Base-by-base conservation (phyloP, 2,329 filamentous ascomycete species). In the Pseudogymnoascus pannorum region DNA sequence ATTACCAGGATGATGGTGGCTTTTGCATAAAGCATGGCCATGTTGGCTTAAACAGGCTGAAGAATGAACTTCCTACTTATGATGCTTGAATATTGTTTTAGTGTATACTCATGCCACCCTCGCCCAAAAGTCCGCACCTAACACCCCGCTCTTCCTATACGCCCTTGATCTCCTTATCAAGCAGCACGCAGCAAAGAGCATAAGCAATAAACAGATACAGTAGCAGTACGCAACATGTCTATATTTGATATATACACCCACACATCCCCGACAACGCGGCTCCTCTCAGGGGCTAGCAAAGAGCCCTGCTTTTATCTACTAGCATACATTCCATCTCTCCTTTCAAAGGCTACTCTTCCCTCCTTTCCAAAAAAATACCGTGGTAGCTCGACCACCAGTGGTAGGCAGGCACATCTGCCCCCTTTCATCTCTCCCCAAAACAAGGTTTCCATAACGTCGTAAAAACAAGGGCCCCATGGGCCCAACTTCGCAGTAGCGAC, bases 261-360 rank as follows among this genome's bases (percentile, higher is more conserved):
- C 14, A n/a, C n/a, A 29, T 3, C 44, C 22, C 22, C 40, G 22
- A 24, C 20, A 20, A 14, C 38, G 7, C 18, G 38, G 6, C 36
- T 2, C n/a, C 11, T 5, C 11, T 22, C 20, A 48, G 22, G 8
- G 44, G 24, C 44, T 29, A 51, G 7, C 24, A 29, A 51, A 29
- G 38, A 42, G 44, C 22, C 44, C n/a, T 29, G 29, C 44, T 51
- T 51, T 51, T 51, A 24, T 51, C 24, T 51, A 51, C 44, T 51
- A 51, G 44, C 44, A 51, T 51, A 51, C 44, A 51, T 26, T 20
- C 16, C 18, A 14, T 51, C 44, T 51, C 42, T 26, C 8, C 38
- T 12, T 18, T 18, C 35, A 44, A 24, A 7, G 18, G 40, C 20
- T 24, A 7, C 40, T 4, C 18, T 44, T 24, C 35, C 40, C 35